These are phyloP conservation scores for Neolentinus lepideus DNA, from an alignment of 1,284 basidiomycete genomes.

Conservation along the genomic window DNA sequence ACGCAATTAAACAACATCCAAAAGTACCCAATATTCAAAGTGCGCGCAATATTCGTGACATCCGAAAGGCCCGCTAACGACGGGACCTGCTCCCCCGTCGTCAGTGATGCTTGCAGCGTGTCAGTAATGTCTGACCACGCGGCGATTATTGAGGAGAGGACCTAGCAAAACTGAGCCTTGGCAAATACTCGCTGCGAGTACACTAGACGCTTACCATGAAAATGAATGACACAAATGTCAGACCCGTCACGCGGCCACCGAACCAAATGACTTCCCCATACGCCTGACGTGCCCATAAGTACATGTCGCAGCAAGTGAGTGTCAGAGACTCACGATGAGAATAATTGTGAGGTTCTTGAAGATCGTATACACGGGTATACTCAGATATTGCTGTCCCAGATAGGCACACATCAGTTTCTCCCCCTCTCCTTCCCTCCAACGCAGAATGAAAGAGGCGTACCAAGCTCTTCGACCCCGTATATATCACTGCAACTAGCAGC, in stretches of 20 bases:
- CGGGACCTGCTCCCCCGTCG: slow-evolving; percentile 34
- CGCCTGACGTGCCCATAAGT: slow-evolving; percentile 40
- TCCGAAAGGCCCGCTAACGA: slow-evolving; percentile 34
- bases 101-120: slow-evolving; percentile 24
- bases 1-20: slow-evolving; percentile 97
- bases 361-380: slow-evolving; percentile 93
- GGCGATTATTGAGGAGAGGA: slow-evolving; percentile 93
- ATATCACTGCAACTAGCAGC: slow-evolving; percentile 92
- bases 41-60: slow-evolving; percentile 43
- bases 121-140: slow-evolving; percentile 85
- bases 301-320: slow-evolving; percentile 2
- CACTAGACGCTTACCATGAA: slow-evolving; percentile 67
- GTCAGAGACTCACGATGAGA: slow-evolving; percentile 68
- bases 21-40: slow-evolving; percentile 81
- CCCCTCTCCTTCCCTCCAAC: not conserved
- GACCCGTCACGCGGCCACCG: slow-evolving; percentile 79
- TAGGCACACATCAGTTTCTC: slow-evolving; percentile 5
- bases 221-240: slow-evolving; percentile 86
- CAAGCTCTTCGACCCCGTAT: slow-evolving; percentile 96
- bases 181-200: slow-evolving; percentile 4
- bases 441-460: slow-evolving; percentile 28
- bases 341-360: slow-evolving; percentile 99
- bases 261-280: slow-evolving; percentile 99
- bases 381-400: slow-evolving; percentile 82
- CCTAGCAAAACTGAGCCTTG: slow-evolving; percentile 33